Evolutionary conservation across 805 yeast genomes (phyloP).

Genomic region (Kazachstania kunashirensis): DNA sequence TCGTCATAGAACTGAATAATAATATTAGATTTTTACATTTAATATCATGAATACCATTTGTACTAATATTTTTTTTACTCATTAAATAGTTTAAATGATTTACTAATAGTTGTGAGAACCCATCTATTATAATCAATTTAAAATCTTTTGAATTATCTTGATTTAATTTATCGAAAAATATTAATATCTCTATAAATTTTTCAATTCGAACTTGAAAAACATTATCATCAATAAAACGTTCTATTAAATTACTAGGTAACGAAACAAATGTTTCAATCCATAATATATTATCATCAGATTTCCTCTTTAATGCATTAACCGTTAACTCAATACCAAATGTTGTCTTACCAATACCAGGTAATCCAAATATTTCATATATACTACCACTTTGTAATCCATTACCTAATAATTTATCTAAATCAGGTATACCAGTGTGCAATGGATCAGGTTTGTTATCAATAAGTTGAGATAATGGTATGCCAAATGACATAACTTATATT

Average conservation of each 20-base stretch:
- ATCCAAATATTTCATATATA: conserved; percentile 28
- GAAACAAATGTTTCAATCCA: conserved; percentile 25
- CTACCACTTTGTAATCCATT: conserved; percentile 22
- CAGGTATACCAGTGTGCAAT: conserved; percentile 16
- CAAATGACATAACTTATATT: conserved; percentile 29
- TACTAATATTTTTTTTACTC: neutral
- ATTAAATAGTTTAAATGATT: conserved; percentile 14
- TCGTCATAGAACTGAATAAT: conserved; percentile 22
- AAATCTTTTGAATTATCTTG: conserved; percentile 5
- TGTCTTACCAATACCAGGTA: conserved; percentile 29
- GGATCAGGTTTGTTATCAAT: conserved; percentile 19
- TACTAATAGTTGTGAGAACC: conserved; percentile 24
- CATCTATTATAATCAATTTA: conserved; percentile 22
- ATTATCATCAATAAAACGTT: neutral
- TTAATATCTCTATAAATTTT: conserved; percentile 20
- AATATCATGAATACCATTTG: conserved; percentile 17
- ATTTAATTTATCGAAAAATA: conserved; percentile 16
- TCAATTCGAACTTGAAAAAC: conserved; percentile 11
- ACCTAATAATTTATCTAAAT: conserved; percentile 16
- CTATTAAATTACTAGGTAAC: conserved; percentile 4
- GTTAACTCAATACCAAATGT: conserved; percentile 17
- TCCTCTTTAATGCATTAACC: conserved; percentile 2
- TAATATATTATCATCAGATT: conserved; percentile 12
- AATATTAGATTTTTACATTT: conserved; percentile 22
- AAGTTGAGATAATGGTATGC: conserved; percentile 28